A percentile compares a stretch with the other conserved stretches of the same genome.
Evolutionary conservation across 208 protist genomes (phyloP).

Genomic region (Trichomonas tenax): DNA sequence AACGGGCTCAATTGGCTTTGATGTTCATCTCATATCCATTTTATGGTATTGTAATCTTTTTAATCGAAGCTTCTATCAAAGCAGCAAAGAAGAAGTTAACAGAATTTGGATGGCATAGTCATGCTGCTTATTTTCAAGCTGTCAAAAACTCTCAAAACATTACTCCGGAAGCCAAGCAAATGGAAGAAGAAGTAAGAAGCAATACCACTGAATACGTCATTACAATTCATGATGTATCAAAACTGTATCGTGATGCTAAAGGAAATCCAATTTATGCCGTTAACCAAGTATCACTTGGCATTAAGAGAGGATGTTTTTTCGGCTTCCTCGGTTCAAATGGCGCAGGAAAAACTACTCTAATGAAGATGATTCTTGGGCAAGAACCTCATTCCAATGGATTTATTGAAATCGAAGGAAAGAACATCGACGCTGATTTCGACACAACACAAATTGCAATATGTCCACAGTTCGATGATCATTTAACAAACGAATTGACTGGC

Average conservation of each 20-base stretch:
- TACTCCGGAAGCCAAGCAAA: too few species aligned
- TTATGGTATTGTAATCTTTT: too few species aligned
- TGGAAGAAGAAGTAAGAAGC: too few species aligned
- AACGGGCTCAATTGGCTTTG: too few species aligned
- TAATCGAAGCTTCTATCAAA: too few species aligned
- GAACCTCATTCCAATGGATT: background rate
- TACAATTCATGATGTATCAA: background rate
- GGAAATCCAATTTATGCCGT: background rate
- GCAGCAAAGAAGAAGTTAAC: too few species aligned
- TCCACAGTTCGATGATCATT: conserved; percentile 11
- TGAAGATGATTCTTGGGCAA: conserved; percentile 29
- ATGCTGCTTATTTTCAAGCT: too few species aligned
- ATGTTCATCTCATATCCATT: too few species aligned
- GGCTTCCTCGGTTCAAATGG: conserved; percentile 36
- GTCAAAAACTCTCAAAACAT: too few species aligned
- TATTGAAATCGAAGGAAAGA: background rate
- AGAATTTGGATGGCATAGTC: too few species aligned
- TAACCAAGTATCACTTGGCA: background rate
- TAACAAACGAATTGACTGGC: background rate
- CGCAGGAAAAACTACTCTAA: conserved; percentile 34
- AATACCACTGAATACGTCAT: background rate
- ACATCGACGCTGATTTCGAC: background rate
- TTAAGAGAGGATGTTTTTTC: background rate
- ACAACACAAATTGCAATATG: background rate
- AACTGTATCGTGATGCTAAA: background rate